Evolutionary conservation across 139 green algal species (phyloP).

Genomic region (Micractinium conductrix): DNA sequence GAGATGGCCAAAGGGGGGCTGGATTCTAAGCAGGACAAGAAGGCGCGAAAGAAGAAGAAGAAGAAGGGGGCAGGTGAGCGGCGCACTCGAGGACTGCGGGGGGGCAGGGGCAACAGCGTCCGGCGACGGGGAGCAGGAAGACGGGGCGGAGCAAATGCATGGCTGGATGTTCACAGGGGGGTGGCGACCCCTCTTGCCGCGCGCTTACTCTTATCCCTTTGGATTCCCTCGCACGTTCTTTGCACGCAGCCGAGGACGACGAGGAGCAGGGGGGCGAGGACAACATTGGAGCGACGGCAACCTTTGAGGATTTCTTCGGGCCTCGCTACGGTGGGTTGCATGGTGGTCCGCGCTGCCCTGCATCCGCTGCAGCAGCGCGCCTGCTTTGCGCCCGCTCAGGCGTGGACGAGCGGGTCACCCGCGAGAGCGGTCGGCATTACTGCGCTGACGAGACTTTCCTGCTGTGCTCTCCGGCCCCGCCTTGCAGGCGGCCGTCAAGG

Average conservation of each 20-base stretch:
- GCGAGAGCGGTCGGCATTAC: too few species aligned
- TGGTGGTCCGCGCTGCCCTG: neutral
- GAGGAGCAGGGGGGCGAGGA: constrained; percentile 23
- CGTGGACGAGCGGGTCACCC: too few species aligned
- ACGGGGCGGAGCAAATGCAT: too few species aligned
- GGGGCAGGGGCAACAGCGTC: neutral
- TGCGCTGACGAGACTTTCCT: neutral
- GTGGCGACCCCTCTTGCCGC: too few species aligned
- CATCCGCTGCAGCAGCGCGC: neutral
- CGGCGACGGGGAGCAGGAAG: neutral
- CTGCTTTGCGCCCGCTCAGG: too few species aligned
- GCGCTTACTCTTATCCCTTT: too few species aligned
- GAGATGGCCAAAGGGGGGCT: neutral
- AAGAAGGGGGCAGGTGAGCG: neutral
- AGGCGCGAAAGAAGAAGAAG: constrained; percentile 3
- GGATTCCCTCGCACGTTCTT: too few species aligned
- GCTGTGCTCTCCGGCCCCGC: neutral
- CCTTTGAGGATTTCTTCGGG: constrained; percentile 84
- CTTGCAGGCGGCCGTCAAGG: constrained; percentile 1
- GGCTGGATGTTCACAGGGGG: too few species aligned
- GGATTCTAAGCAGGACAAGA: constrained; percentile 32
- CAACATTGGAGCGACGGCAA: constrained; percentile 22
- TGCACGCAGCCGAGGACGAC: neutral
- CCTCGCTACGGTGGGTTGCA: neutral
- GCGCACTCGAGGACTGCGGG: neutral